Base-by-base conservation (phyloP, 2,329 filamentous ascomycete genomes). In the Beauveria varroae region DNA sequence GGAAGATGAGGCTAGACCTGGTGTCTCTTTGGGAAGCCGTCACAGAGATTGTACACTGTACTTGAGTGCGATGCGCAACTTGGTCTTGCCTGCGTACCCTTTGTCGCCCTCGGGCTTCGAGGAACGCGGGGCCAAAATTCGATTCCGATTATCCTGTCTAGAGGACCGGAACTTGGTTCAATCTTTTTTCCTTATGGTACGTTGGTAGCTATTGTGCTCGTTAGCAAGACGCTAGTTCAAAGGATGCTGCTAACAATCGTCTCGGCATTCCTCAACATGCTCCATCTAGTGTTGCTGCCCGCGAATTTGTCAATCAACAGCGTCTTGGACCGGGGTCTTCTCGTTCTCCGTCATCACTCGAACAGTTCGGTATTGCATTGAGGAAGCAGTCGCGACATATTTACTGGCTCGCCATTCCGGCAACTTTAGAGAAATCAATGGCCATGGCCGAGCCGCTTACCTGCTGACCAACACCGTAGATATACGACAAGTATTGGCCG, bases 31-130 rank as follows among this genome's bases (percentile, higher is more conserved):
- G 88, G 88, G 87, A 86, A 89, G 88, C 84, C 85, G 81, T 87
- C 90, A 87, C 87, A 88, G 87, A 91, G 88, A 91, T 91, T 86
- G 88, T 91, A 84, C 79, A 73, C 66, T 81, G 87, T 86, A 91
- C 88, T 90, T 89, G 81, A 92, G 89, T 92, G 87, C 89, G 90
- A 93, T 92, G 90, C 87, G 88, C 87, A 83, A 88, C 88, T 84
- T 91, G 64, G 71, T 72, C 61, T 41, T 71, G 66, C 68, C 75
- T 72, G 78, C 58, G 58, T 49, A 47, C 50, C 50, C 50, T 12
- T 18, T 37, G 10, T 46, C 5, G 28, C 57, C 41, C 41, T 49
- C 28, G 58, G 40, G 58, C 8, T 20, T 24, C n/a, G 16, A 47
- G 28, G 30, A 55, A 54, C 58, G 58, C 30, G 44, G 47, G 41